Evolutionary conservation across 495 filamentous ascomycete species (phyloP), one percentile per base, ranked within the genome.

Genomic region (Aspergillus taichungensis): DNA sequence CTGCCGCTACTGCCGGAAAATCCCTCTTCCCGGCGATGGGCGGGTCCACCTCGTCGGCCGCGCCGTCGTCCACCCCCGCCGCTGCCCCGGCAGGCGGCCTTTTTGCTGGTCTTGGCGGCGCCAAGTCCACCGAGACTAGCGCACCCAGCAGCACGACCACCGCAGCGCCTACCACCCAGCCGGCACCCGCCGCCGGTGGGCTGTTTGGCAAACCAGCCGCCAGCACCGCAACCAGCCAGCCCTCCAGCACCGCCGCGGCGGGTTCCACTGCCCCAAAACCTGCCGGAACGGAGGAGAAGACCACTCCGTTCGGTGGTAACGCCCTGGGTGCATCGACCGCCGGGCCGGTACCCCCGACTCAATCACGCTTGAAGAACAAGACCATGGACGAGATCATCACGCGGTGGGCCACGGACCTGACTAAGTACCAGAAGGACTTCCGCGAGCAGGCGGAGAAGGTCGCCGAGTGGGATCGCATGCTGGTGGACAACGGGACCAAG

Each of bases 301-400:
- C 18, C 18, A 24, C 18, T 24, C 18, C 18, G 18, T 24, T 24
- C 10, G 54, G 61, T 4, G 55, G 57, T 9, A 53, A 71, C 13
- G 66, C 56, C 11, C 66, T 88, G 45, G 73, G 75, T 10, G 75
- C 78, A n/a, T 91, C 88, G 0, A 91, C 85, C 13, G 66, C 77
- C 34, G 89, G 88, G 0, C 88, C 87, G 6, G 60, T 79, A 2
- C 87, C 89, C n/a, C 69, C 77, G 11, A 76, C 83, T 13, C 77
- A 87, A 54, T 91, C 91, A 2, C 87, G 92, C 9, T 70, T 99
- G 13, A 95, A 94, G 71, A 94, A 95, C 60, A 97, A 94, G 69
- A 94, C 91, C 1, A 97, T 99, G 91, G 92, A 97, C 56, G 94
- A 99, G 61, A 97, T 99, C 52, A 88, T 99, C 55, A 95, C 85